Conservation (phyloP, 352 stramenopile genomes). For the Pythium folliculosum region DNA sequence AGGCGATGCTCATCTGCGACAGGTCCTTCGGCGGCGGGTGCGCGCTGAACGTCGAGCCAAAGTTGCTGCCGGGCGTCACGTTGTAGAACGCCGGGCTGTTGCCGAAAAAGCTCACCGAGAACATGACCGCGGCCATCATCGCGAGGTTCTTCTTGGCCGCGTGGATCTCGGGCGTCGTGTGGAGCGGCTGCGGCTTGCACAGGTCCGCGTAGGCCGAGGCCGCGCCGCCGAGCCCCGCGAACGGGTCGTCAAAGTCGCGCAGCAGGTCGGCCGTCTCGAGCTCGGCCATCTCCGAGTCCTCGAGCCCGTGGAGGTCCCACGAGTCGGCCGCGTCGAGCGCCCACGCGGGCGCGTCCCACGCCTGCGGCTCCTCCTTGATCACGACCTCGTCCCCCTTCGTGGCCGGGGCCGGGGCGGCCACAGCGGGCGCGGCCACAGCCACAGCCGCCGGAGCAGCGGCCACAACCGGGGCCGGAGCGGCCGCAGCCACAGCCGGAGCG, state of each 20-base stretch:
- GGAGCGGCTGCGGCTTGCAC: constrained; percentile 46
- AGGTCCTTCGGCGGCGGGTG: constrained; percentile 74
- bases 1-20: constrained; percentile 86
- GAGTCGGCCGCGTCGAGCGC: constrained; percentile 35
- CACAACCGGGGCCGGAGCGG: background rate
- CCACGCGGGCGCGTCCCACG: constrained; percentile 32
- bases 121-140: constrained; percentile 91
- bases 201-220: constrained; percentile 29
- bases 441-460: background rate
- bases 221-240: constrained; percentile 32
- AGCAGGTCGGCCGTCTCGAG: constrained; percentile 69
- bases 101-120: constrained; percentile 84
- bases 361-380: constrained; percentile 67
- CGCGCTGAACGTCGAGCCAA: constrained; percentile 81
- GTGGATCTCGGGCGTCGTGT: constrained; percentile 59
- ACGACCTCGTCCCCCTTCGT: constrained; percentile 33
- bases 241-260: constrained; percentile 74
- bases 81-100: constrained; percentile 75
- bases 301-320: constrained; percentile 63
- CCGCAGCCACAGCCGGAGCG: background rate
- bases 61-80: constrained; percentile 71
- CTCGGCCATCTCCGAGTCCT: constrained; percentile 55
- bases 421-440: background rate
- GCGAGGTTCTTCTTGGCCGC: constrained; percentile 88
- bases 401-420: background rate